Conservation (phyloP, 2,329 filamentous ascomycete species). For the Fusarium metavorans region DNA sequence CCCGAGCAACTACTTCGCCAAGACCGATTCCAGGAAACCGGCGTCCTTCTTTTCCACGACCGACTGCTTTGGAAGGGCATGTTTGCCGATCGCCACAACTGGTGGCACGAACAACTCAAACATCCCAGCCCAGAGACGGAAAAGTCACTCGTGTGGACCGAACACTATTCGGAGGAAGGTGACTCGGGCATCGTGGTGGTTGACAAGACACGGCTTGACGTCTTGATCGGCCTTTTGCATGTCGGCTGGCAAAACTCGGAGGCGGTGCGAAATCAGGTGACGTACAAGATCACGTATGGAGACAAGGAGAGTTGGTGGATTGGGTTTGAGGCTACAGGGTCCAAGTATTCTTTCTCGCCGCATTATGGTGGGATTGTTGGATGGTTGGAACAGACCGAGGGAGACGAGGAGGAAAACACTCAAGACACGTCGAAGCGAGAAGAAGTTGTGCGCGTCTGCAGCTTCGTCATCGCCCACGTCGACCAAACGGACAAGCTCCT, state of each 20-base stretch:
- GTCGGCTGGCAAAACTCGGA: constrained; percentile 59
- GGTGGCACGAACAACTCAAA: constrained; percentile 53
- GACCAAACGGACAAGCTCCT: constrained; percentile 53
- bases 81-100: constrained; percentile 51
- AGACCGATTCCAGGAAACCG: constrained; percentile 46
- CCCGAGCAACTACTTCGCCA: constrained; percentile 51
- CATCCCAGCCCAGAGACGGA: constrained; percentile 49
- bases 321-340: constrained; percentile 55
- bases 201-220: constrained; percentile 52
- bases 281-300: constrained; percentile 56
- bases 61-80: constrained; percentile 53
- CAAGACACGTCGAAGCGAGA: constrained; percentile 1
- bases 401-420: not conserved
- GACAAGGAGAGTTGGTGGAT: constrained; percentile 63
- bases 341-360: constrained; percentile 53
- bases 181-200: constrained; percentile 58
- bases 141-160: constrained; percentile 53
- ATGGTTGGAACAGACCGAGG: constrained; percentile 36
- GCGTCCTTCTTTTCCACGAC: constrained; percentile 56
- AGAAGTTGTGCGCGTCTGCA: constrained; percentile 49
- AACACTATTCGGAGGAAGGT: constrained; percentile 56
- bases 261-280: constrained; percentile 53
- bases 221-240: constrained; percentile 56
- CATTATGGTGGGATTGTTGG: constrained; percentile 58
- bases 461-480: constrained; percentile 57